Conservation (phyloP, 2,329 filamentous ascomycete genomes). For the Samsoniella hepiali region DNA sequence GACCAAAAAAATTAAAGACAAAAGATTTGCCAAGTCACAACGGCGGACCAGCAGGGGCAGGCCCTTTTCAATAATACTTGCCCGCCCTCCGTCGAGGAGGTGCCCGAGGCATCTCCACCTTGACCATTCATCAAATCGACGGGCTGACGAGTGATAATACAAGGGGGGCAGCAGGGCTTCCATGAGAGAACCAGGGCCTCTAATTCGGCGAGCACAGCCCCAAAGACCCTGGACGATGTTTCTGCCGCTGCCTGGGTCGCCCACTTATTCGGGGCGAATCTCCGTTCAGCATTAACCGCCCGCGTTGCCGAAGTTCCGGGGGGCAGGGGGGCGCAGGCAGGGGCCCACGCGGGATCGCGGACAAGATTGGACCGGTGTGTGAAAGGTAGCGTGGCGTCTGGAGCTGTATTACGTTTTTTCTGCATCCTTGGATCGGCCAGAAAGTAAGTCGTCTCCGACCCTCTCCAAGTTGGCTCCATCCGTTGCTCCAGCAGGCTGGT, state of each 20-base stretch:
- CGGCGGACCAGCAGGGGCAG: too few relatives aligned
- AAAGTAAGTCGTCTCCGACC: too few relatives aligned
- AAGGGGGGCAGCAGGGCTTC: not conserved
- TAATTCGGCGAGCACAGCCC: slow-evolving; percentile 8
- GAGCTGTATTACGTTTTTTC: too few relatives aligned
- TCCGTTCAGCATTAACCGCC: slow-evolving; percentile 13
- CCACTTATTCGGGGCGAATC: slow-evolving; percentile 14
- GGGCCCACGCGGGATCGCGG: not conserved
- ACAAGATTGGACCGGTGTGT: not conserved
- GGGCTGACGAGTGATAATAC: not conserved
- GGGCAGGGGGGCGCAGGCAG: too few relatives aligned
- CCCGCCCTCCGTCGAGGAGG: not conserved
- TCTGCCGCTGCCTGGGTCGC: not conserved
- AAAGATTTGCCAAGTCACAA: too few relatives aligned
- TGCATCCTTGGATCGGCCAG: too few relatives aligned
- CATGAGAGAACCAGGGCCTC: not conserved
- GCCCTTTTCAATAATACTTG: not conserved
- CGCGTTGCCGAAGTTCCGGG: slow-evolving; percentile 13
- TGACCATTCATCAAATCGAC: not conserved
- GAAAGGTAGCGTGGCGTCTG: too few relatives aligned
- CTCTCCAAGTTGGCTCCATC: too few relatives aligned
- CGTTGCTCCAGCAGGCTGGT: too few relatives aligned
- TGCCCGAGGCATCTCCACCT: not conserved
- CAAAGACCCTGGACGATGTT: slow-evolving; percentile 1
- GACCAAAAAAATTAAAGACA: too few relatives aligned